Base-by-base conservation (phyloP, 371 early-diverging fungal genomes). In the Mucor saturninus region DNA sequence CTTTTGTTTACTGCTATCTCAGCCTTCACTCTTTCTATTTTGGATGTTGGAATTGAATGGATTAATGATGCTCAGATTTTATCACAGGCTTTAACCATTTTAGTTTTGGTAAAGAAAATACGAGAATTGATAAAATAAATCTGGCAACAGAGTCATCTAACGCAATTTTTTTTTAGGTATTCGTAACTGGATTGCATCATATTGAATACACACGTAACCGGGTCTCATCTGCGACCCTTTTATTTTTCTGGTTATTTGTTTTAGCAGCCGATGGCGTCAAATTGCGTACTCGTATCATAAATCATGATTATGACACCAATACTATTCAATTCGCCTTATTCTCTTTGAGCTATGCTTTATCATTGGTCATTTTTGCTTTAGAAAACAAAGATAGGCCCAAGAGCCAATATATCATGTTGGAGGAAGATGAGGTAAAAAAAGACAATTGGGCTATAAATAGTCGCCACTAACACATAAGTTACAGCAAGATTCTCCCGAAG, bases 211-310 rank as follows among this genome's bases (percentile, higher is more conserved):
- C 82, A 9, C 77, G 86, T 9, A 87, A 84, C 59, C 74, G 84
- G 37, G 73, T 88, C 8, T 75, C 91, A 0, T 93, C 93, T 1
- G 83, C 87, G 10, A 75, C 86, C 3, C 81, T 96, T 29, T 73
- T 93, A 54, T 80, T 95, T 54, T 93, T 85, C 67, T 94, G 94
- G 94, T 71, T 93, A n/a, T 77, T 89, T 45, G 76, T 79, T 3
- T 61, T 86, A 10, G 43, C 81, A 15, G 73, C 69, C 1, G 64
- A 81, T 52, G 69, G 70, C 10, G 54, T 89, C 56, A 82, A 86
- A 59, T 69, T 92, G 35, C 88, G 91, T 15, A 88, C 94, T 2
- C 73, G 73, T 30, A 54, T 82, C 9, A 62, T 77, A 53, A 62
- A 73, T 13, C 70, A 83, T 52, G 64, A 61, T 11, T 68, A 66